Base-by-base conservation (phyloP, 2,329 filamentous ascomycete species). In the Rugonectria rugulosa region DNA sequence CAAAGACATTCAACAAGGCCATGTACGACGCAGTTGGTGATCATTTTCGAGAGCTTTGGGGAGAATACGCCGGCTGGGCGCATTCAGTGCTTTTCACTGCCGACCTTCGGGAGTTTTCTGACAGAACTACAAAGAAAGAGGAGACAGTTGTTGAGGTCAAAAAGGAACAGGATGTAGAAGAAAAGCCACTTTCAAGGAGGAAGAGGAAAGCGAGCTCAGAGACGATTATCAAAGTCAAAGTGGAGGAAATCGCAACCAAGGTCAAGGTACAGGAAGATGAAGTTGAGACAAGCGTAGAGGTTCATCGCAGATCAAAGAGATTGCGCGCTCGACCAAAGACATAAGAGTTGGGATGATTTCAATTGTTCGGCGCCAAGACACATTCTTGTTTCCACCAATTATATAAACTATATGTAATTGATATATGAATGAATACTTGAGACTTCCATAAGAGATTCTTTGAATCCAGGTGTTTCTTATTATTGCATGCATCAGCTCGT, bases 81-180 rank as follows among this genome's bases (percentile, higher is more conserved):
- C 95, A 99, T 76, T 96, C 91, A 3, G 95, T 99, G 8, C 80
- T 99, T 11, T 99, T 99, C 69, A 96, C 95, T 0, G 96, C 95
- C 0, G 93, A 99, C 69, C 74, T 99, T 53, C 90, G 86, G 68
- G 85, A 91, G 0, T 98, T 98, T 68, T 88, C 92, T 0, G 89
- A 91, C 62, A 81, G 83, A 40, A 76, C 80, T 14, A 51, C 56
- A 4, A 64, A 61, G 31, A 50, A 60, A 23, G 53, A 58, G 19
- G 62, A 68, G 31, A 51, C 53, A 10, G 24, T 37, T 20, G 42
- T 60, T 6, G 53, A 57, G 20, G 23, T 62, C 9, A 58, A 69
- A 49, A 27, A 72, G 72, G 58, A 66, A 69, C 20, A 53, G 8
- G 14, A 37, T 4, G 43, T 50, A 15, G 59, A 62, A 38, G 47